phyloP scores from a whole-genome alignment of 768 basidiomycete genomes.

The Cystobasidium tubakii region DNA sequence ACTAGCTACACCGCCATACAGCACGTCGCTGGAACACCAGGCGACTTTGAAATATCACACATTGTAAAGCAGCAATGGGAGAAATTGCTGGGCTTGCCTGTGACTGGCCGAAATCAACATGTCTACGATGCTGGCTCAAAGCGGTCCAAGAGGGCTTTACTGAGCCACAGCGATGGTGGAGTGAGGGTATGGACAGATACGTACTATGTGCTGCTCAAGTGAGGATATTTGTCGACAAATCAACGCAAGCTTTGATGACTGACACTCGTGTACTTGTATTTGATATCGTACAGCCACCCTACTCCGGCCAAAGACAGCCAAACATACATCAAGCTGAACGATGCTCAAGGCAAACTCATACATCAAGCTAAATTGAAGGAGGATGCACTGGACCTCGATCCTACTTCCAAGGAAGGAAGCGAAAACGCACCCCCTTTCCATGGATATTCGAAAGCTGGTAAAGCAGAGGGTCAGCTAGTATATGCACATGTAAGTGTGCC shows the following conservation, averaged over 20 bases:
- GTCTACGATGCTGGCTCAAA: constrained; percentile 67
- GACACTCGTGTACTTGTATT: neutral
- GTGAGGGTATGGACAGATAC: constrained; percentile 70
- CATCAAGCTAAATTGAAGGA: constrained; percentile 64
- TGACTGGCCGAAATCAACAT: constrained; percentile 50
- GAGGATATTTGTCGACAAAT: neutral
- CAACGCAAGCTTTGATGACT: neutral
- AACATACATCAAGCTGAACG: constrained; percentile 63
- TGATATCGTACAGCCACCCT: constrained; percentile 10
- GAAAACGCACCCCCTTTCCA: constrained; percentile 76
- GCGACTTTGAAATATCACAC: constrained; percentile 62
- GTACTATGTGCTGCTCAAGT: constrained; percentile 84
- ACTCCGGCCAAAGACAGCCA: constrained; percentile 56
- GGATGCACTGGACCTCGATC: constrained; percentile 66
- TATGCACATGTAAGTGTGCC: constrained; percentile 1
- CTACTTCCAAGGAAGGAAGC: constrained; percentile 63
- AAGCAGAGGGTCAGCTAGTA: constrained; percentile 53
- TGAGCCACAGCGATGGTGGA: constrained; percentile 48
- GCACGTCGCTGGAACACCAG: constrained; percentile 64
- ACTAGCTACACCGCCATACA: constrained; percentile 47
- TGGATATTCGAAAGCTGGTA: constrained; percentile 70
- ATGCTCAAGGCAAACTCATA: constrained; percentile 53
- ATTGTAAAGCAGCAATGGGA: constrained; percentile 65
- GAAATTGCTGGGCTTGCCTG: constrained; percentile 55
- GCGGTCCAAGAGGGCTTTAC: constrained; percentile 59